Conservation (phyloP, 2,329 filamentous ascomycete species). For the Zarea fungicola region DNA sequence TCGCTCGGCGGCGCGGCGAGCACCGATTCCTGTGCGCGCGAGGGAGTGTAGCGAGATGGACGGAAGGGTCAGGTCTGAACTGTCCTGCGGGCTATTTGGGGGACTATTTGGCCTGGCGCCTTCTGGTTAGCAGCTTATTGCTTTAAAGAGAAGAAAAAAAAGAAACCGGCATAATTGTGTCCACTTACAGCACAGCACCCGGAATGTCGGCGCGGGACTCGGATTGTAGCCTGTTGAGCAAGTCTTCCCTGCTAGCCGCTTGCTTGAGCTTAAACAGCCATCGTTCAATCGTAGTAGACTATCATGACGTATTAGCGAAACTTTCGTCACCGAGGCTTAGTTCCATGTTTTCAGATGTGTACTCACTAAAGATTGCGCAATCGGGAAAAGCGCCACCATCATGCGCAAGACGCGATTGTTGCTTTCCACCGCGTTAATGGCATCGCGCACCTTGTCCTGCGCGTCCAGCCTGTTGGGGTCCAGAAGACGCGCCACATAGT, state of each 20-base stretch:
- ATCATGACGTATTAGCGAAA: background rate
- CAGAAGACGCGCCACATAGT: constrained; percentile 40
- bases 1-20: constrained; percentile 8
- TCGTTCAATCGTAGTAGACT: constrained; percentile 34
- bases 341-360: background rate
- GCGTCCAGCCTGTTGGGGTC: constrained; percentile 31
- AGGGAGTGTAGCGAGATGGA: constrained; percentile 21
- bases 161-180: background rate
- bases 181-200: constrained; percentile 20
- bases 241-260: constrained; percentile 18
- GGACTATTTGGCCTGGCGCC: constrained; percentile 14
- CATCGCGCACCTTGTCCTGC: constrained; percentile 31
- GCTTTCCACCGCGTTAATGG: constrained; percentile 35
- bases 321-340: background rate
- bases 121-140: background rate
- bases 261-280: constrained; percentile 35
- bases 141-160: too few relatives aligned
- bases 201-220: constrained; percentile 20
- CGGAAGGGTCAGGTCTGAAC: constrained; percentile 18
- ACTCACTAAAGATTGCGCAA: constrained; percentile 35
- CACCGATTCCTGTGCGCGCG: constrained; percentile 16
- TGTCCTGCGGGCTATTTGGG: constrained; percentile 16
- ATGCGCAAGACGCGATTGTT: constrained; percentile 32
- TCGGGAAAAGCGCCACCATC: constrained; percentile 34
- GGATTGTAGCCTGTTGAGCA: constrained; percentile 16